A percentile compares a stretch with the other conserved stretches of the same genome.
These are phyloP conservation scores for Ophiocordyceps camponoti-leonardi DNA, from an alignment of 2,329 filamentous ascomycete genomes.

Conservation along the genomic window DNA sequence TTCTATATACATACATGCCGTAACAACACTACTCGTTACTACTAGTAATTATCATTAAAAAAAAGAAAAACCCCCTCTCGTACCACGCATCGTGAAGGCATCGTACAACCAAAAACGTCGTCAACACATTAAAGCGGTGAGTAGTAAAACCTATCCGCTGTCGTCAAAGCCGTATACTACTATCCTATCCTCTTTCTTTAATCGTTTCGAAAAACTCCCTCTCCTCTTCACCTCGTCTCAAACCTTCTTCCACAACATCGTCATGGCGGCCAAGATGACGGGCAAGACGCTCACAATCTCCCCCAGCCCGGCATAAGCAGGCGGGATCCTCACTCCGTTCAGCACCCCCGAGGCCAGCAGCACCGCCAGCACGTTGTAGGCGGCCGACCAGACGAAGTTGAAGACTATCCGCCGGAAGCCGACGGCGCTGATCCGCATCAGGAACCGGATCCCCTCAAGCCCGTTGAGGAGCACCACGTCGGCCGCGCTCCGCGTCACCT, in stretches of 20 bases:
- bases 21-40: no score
- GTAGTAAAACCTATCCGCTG: no score
- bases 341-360: constrained; percentile 41
- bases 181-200: no score
- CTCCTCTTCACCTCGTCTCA: no score
- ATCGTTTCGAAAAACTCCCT: no score
- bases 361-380: constrained; percentile 47
- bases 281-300: constrained; percentile 49
- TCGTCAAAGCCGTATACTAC: no score
- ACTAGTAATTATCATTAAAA: no score
- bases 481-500: constrained; percentile 36
- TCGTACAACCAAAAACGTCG: no score
- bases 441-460: constrained; percentile 29
- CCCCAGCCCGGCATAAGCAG: constrained; percentile 37
- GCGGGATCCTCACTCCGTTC: constrained; percentile 31
- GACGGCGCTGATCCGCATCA: constrained; percentile 28
- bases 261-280: constrained; percentile 26
- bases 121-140: no score
- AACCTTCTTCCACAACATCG: constrained; percentile 10
- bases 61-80: no score
- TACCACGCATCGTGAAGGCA: no score
- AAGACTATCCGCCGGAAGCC: constrained; percentile 28
- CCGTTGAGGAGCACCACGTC: constrained; percentile 39
- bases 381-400: constrained; percentile 44
- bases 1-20: no score